Conservation (phyloP, 129 eudicot genomes). For the Silybum marianum region DNA sequence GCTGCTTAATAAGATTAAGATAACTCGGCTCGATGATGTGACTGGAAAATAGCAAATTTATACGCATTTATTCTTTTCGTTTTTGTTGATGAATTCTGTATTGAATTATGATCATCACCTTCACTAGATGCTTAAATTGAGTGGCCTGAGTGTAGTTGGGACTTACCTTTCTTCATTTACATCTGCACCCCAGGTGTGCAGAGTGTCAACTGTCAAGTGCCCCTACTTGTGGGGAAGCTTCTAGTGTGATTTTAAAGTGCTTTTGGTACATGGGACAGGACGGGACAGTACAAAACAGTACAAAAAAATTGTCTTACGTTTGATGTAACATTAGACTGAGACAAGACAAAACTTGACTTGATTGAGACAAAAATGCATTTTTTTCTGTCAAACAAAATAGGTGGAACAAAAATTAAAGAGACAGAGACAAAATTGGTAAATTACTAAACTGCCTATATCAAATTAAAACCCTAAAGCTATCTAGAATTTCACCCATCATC, state of each 20-base stretch:
- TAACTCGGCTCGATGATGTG: background rate
- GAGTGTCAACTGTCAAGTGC: constrained; percentile 18
- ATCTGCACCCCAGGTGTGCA: background rate
- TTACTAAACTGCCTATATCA: background rate
- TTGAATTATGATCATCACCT: constrained; percentile 17
- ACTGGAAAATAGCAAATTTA: background rate
- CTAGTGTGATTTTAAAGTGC: constrained; percentile 20
- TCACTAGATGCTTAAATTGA: constrained; percentile 1
- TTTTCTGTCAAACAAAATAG: too few species aligned
- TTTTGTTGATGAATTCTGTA: background rate
- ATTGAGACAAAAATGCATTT: background rate
- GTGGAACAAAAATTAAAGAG: too few species aligned
- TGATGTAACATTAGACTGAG: background rate
- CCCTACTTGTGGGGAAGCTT: constrained; percentile 33
- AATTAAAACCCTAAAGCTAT: background rate
- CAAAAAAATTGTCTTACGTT: too few species aligned
- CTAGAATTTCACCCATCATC: background rate
- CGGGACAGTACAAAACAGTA: background rate
- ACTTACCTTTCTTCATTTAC: constrained; percentile 21
- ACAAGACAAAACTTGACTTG: background rate
- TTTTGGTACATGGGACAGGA: background rate
- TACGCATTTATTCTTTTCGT: background rate
- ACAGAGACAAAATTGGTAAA: background rate
- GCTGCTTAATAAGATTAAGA: background rate
- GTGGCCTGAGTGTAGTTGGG: constrained; percentile 18